Evolutionary conservation across 2,329 filamentous ascomycete genomes (phyloP).

Genomic region (Sordariomycetes sp.): DNA sequence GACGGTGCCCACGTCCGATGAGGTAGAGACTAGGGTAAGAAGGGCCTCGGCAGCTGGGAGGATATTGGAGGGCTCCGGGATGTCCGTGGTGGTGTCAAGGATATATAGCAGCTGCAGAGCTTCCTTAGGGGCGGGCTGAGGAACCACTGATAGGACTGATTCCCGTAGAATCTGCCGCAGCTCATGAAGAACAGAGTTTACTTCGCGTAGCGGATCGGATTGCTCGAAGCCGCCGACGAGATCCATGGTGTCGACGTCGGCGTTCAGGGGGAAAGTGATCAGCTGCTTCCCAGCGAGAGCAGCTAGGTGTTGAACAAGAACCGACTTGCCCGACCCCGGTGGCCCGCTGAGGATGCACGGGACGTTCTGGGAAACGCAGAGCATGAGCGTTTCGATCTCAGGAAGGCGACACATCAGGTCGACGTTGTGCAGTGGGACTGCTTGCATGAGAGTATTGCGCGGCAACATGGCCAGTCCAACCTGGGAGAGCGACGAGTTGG

Average conservation of each 20-base stretch:
- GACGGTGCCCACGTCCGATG: slow-evolving; percentile 33
- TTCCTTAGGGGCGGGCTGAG: slow-evolving; percentile 30
- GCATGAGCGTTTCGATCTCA: slow-evolving; percentile 75
- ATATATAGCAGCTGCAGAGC: slow-evolving; percentile 40
- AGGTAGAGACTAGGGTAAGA: slow-evolving; percentile 26
- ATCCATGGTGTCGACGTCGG: slow-evolving; percentile 95
- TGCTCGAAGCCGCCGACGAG: slow-evolving; percentile 96
- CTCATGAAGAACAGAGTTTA: slow-evolving; percentile 43
- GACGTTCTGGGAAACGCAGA: slow-evolving; percentile 77
- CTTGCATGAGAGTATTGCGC: slow-evolving; percentile 46
- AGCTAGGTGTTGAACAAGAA: slow-evolving; percentile 70
- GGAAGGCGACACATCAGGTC: slow-evolving; percentile 47
- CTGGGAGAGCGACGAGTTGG: slow-evolving; percentile 58
- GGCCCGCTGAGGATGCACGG: slow-evolving; percentile 82
- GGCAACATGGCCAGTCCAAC: slow-evolving; percentile 65
- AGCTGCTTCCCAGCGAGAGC: slow-evolving; percentile 64
- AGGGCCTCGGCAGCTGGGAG: slow-evolving; percentile 26
- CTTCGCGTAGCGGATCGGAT: slow-evolving; percentile 66
- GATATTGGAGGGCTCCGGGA: slow-evolving; percentile 22
- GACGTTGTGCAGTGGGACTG: slow-evolving; percentile 37
- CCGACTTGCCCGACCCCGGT: slow-evolving; percentile 79
- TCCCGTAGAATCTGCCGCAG: slow-evolving; percentile 41
- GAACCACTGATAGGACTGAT: slow-evolving; percentile 36
- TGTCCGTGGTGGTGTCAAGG: slow-evolving; percentile 29
- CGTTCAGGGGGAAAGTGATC: slow-evolving; percentile 79